These are phyloP conservation scores for Zanthoxylum bungeanum DNA, from an alignment of 345 rosid species.

Conservation along the genomic window DNA sequence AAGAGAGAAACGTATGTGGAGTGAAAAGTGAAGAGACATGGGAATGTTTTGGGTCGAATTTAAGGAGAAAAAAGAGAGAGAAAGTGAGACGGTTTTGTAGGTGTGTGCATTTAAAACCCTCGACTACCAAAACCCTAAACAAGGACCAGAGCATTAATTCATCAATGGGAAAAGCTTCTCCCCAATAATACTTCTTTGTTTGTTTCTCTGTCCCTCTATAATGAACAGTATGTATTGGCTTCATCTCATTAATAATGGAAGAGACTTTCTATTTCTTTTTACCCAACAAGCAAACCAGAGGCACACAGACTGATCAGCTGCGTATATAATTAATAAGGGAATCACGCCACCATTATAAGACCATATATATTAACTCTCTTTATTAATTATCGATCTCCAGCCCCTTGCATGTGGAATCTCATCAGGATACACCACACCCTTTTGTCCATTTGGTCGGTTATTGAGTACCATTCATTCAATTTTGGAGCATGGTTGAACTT, in stretches of 20 bases:
- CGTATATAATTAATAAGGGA: constrained; percentile 21
- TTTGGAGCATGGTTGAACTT: no score
- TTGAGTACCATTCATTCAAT: no score
- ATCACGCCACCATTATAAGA: constrained; percentile 2
- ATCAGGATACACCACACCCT: constrained; percentile 8
- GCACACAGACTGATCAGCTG: constrained; percentile 10
- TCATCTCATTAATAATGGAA: constrained; percentile 8
- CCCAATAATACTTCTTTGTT: neutral
- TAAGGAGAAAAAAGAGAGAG: constrained; percentile 15
- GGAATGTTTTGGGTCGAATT: constrained; percentile 5
- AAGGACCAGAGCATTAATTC: constrained; percentile 37
- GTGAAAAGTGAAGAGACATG: neutral
- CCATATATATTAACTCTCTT: constrained; percentile 14
- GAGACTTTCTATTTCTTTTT: neutral
- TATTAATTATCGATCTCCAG: neutral
- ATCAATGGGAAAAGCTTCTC: neutral
- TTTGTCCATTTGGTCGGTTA: no score
- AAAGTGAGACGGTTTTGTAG: constrained; percentile 6
- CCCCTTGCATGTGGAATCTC: constrained; percentile 19
- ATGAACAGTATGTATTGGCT: neutral
- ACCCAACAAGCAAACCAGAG: constrained; percentile 14
- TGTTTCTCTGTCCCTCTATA: neutral
- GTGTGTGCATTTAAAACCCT: constrained; percentile 30
- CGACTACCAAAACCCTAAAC: constrained; percentile 24
- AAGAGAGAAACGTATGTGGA: neutral